Base-by-base conservation (phyloP, 2,329 filamentous ascomycete species). In the Madurella mycetomatis region DNA sequence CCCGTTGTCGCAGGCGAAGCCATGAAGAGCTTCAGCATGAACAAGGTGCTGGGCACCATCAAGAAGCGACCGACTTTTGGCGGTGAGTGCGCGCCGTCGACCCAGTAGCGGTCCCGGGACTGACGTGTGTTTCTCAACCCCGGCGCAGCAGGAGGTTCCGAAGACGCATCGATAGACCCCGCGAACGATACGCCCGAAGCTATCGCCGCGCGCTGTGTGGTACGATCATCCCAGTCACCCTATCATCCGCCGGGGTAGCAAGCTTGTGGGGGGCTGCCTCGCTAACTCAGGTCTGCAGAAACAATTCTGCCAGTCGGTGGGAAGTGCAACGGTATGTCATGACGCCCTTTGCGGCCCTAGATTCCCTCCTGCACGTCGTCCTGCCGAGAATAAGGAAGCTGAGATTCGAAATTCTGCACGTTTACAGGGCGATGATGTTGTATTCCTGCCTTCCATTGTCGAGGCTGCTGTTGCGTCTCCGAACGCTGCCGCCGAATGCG, bases 381-480 rank as follows among this genome's bases (percentile, higher is more conserved):
- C 7, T 15, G 15, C 11, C 19, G 4, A 15, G 30, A 34, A 47
- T 42, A 2, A n/a, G 17, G 16, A 31, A 48, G 32, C 49, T 53
- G 47, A 53, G 42, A 31, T 5, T 45, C 15, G 19, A 37, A 11
- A 37, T 17, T 7, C 18, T 13, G 13, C 37, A 32, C 15, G 25
- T 12, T 43, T 47, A 12, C 70, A 90, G 81, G 89, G 86, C 67
- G 88, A 95, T 70, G 94, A 97, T 75, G 91, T 95, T 59, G 85
- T 96, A 56, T 90, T 92, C 67, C 86, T 97, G 37, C 94, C 94
- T 9, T 83, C 86, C 55, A 96, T 99, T 62, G 94, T 99, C 74
- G 94, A 97, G 67, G 84, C 88, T 49, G 92, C 92, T 76, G 94
- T 97, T 70, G 96, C 92, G 30, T 95, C 90, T 45, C 92, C 94